Base-by-base conservation (phyloP, 2,329 filamentous ascomycete genomes). In the Zasmidium citrigriseum region DNA sequence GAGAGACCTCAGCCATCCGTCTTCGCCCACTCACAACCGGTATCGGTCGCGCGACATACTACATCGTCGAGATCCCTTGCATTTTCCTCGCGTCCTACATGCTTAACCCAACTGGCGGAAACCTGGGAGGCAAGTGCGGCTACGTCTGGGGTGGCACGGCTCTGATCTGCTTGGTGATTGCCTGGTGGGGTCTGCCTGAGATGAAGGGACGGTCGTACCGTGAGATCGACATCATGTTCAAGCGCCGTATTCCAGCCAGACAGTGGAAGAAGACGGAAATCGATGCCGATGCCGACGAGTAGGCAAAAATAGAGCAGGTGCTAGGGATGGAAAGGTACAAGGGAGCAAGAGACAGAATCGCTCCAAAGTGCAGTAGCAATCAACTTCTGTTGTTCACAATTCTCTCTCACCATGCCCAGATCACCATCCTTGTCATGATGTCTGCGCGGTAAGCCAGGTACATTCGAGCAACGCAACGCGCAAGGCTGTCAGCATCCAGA, bases 21-120 rank as follows among this genome's bases (percentile, higher is more conserved):
- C 85, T 89, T 25, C 73, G 86, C 49, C 83, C 86, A 48, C 75
- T 88, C n/a, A 88, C 83, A 2, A 88, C 86, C 22, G 86, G 85
- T 72, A 73, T 88, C 51, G 86, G 86, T 69, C 85, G 86, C 69
- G 86, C 74, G 54, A 74, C 78, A 12, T 89, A 89, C 78, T 88
- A 89, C 73, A 66, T 86, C 4, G 76, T 86, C 61, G 82, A 88
- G 58, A 88, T 88, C 70, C 85, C 86, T 66, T 86, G 83, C 67
- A 88, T 88, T 68, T 88, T 85, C 80, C 79, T 61, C 10, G 45
- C 45, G 18, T 20, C 20, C 1, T 85, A 81, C 67, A 84, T 87
- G 82, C 83, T 87, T 62, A 87, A 87, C 78, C 72, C 79, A 1
- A 75, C 72, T 2, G 78, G 61, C 21, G 64, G 55, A 2, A 65